Evolutionary conservation across 805 yeast genomes (phyloP).

Genomic region (Dipodascus geniculatus): DNA sequence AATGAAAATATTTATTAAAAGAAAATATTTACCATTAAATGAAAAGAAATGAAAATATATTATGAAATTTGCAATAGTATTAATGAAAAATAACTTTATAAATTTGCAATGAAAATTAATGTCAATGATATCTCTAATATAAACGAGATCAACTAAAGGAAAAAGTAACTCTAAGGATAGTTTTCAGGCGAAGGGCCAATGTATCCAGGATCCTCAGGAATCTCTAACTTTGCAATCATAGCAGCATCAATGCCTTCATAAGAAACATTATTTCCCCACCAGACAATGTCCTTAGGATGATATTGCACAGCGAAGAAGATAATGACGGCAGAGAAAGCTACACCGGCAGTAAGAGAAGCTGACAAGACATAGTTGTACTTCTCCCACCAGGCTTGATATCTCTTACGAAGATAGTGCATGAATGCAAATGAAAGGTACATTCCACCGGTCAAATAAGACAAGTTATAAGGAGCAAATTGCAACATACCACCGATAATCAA

Average conservation of each 20-base stretch:
- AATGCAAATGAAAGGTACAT: constrained; percentile 30
- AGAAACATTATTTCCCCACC: constrained; percentile 40
- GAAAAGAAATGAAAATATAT: no score
- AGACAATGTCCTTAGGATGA: constrained; percentile 24
- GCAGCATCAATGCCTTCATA: constrained; percentile 13
- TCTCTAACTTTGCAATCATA: neutral
- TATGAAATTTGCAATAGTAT: no score
- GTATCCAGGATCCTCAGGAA: constrained; percentile 1
- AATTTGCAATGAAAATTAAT: no score
- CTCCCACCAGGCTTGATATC: constrained; percentile 40
- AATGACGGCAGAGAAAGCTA: constrained; percentile 35
- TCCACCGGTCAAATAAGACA: constrained; percentile 33
- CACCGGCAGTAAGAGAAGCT: constrained; percentile 38
- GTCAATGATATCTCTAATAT: no score
- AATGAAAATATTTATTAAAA: no score
- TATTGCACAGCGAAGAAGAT: constrained; percentile 33
- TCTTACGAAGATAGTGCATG: constrained; percentile 33
- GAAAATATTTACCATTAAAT: no score
- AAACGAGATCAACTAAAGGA: no score
- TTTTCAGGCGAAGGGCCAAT: neutral
- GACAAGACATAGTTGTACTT: constrained; percentile 39
- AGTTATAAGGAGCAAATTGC: constrained; percentile 32
- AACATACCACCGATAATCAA: constrained; percentile 36
- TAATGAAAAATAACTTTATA: no score
- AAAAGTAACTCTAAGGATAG: no score